Conservation (phyloP, 148 eudicot species). For the Chenopodium quinoa region DNA sequence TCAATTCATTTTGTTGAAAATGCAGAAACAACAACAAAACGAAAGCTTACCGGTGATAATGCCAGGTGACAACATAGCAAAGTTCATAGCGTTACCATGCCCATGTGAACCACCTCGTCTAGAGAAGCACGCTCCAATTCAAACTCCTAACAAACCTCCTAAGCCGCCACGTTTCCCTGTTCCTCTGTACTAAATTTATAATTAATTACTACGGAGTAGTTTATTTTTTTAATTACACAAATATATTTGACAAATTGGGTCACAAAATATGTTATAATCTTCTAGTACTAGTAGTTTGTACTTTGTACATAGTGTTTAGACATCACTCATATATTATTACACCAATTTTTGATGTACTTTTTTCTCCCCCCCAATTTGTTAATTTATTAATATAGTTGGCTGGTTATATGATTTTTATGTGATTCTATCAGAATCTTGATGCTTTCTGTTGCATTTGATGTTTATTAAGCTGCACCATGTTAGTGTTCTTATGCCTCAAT, state of each 20-base stretch:
- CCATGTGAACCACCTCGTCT: conserved; percentile 58
- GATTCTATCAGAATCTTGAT: neutral
- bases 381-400: neutral
- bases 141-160: conserved; percentile 37
- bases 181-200: conserved; percentile 34
- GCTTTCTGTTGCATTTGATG: neutral
- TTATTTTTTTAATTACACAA: neutral
- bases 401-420: neutral
- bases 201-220: neutral
- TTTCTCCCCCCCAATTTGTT: neutral
- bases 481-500: neutral
- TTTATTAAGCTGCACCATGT: neutral
- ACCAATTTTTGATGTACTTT: neutral
- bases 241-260: conserved; percentile 5
- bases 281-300: neutral
- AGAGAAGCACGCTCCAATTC: conserved; percentile 19
- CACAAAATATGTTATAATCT: neutral
- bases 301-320: conserved; percentile 12
- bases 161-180: conserved; percentile 52
- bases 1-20: neutral
- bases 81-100: conserved; percentile 76
- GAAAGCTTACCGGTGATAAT: conserved; percentile 60
- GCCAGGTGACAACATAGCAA: conserved; percentile 70
- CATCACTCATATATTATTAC: neutral
- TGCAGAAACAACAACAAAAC: conserved; percentile 22